phyloP scores from a whole-genome alignment of 345 rosid species.

The Hevea brasiliensis region DNA sequence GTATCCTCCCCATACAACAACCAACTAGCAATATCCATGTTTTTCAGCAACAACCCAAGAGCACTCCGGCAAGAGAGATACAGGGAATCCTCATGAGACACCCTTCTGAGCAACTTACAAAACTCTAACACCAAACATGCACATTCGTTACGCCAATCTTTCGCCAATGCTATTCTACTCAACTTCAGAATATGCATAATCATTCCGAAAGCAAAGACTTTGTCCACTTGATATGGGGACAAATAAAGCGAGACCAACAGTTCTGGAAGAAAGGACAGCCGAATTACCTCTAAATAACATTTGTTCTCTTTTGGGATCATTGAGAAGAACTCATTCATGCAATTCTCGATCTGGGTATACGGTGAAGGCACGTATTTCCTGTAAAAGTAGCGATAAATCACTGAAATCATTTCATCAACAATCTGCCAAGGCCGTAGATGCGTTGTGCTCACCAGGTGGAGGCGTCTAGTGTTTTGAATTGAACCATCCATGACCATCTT shows the following conservation, averaged over 20 bases:
- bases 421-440: constrained; percentile 73
- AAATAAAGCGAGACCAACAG: constrained; percentile 62
- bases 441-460: constrained; percentile 60
- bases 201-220: constrained; percentile 44
- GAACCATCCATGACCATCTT: constrained; percentile 55
- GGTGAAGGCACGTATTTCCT: constrained; percentile 14
- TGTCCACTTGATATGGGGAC: constrained; percentile 45
- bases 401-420: constrained; percentile 56
- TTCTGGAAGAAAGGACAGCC: constrained; percentile 52
- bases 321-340: constrained; percentile 46
- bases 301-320: too few species aligned
- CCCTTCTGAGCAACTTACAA: constrained; percentile 63
- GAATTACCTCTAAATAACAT: too few species aligned
- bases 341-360: constrained; percentile 27
- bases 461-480: constrained; percentile 57
- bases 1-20: constrained; percentile 21
- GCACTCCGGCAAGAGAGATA: constrained; percentile 64
- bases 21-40: constrained; percentile 21
- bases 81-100: constrained; percentile 43
- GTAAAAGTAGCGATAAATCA: constrained; percentile 45
- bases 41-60: constrained; percentile 59
- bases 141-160: constrained; percentile 41
- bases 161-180: constrained; percentile 33
- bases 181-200: constrained; percentile 52
- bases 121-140: constrained; percentile 63